Conservation (phyloP, 139 green algal genomes). For the Closterium sp. region DNA sequence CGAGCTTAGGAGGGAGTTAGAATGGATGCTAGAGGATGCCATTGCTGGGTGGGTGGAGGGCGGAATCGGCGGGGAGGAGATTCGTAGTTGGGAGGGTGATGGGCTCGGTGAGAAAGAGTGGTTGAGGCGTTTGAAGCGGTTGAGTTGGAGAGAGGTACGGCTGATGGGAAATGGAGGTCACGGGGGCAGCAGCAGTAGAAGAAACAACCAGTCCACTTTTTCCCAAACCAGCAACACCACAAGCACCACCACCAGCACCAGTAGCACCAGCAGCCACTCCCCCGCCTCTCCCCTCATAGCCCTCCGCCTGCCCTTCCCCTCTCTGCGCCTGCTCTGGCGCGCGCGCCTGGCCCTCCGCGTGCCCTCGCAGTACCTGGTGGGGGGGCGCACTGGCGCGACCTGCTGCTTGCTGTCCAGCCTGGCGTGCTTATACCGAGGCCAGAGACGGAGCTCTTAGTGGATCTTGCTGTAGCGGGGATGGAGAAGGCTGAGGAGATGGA, state of each 20-base stretch:
- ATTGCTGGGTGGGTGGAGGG: slow-evolving; percentile 26
- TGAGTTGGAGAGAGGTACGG: neutral
- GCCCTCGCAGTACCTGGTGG: slow-evolving; percentile 88
- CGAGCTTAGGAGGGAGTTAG: slow-evolving; percentile 45
- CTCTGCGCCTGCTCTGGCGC: slow-evolving; percentile 42
- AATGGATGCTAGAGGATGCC: slow-evolving; percentile 55
- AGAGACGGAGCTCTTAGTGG: slow-evolving; percentile 82
- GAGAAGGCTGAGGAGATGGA: neutral
- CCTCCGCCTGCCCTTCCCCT: slow-evolving; percentile 25
- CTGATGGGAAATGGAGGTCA: neutral
- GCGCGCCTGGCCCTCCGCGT: slow-evolving; percentile 62
- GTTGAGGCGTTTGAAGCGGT: neutral
- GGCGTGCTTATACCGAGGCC: slow-evolving; percentile 88
- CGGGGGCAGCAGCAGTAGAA: neutral
- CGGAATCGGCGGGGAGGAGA: neutral
- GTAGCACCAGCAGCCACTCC: neutral
- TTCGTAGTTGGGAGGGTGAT: too few species aligned
- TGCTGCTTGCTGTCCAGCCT: slow-evolving; percentile 71
- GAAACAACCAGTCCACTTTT: neutral
- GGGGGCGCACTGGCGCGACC: slow-evolving; percentile 78
- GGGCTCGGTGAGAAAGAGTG: neutral
- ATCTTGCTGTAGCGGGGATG: slow-evolving; percentile 17
- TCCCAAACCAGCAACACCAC: too few species aligned
- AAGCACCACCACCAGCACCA: too few species aligned
- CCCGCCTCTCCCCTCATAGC: neutral